Base-by-base conservation (phyloP, 1,284 basidiomycete genomes). In the Ceratobasidium sp. region DNA sequence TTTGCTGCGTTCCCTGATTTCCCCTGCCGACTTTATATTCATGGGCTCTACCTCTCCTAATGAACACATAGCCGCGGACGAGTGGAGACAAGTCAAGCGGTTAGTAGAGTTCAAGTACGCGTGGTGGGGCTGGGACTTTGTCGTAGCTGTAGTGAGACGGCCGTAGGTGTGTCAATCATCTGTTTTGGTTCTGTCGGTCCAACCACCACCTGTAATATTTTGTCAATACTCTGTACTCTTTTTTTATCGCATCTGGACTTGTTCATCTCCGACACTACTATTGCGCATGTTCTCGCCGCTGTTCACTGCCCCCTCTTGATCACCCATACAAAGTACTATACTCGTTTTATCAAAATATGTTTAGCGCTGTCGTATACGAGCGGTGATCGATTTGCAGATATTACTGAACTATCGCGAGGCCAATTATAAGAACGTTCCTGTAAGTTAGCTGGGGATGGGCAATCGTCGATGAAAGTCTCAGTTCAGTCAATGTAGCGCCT, bases 21-120 rank as follows among this genome's bases (percentile, higher is more conserved):
- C 92, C 8, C 93, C 96, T 14, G 91, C 93, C n/a, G 97, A 98
- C 82, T 99, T 97, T 84, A 90, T 97, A 69, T 93, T 93, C 82
- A 87, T 94, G 63, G 80, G 79, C 33, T 44, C 69, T n/a, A 50
- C 47, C 29, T 59, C 57, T 6, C 69, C 69, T 27, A 36, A 44
- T 22, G 56, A 60, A n/a, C 44, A 72, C 7, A 5, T 47, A 22
- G 69, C 59, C 31, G 83, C 82, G 36, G 82, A 85, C 64, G 90
- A 90, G 27, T 96, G 95, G 94, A 85, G 93, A 77, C 95, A 96
- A 84, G 91, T 97, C 76, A 88, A 88, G 79, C 85, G 95, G 75
- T 81, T 97, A 77, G 81, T 94, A 50, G 93, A 96, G 82, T 83
- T 94, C 79, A 93, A 93, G 83, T 92, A 91, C 79, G 84, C 93